Conservation (phyloP, 192 early-diverging fungal species). For the Coemansia sp. region DNA sequence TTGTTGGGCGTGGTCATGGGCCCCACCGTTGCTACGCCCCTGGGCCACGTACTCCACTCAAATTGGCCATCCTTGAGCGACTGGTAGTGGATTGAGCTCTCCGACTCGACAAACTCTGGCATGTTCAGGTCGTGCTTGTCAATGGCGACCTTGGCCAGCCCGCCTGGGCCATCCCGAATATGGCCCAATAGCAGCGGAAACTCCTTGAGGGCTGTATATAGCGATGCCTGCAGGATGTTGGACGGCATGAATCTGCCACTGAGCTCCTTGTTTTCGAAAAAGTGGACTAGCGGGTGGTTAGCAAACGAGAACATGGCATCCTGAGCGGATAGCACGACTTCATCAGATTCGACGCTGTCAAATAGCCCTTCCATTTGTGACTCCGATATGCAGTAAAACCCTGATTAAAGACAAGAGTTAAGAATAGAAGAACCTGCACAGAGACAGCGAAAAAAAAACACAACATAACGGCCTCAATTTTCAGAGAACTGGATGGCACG, state of each 20-base stretch:
- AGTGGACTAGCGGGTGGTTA: slow-evolving; percentile 51
- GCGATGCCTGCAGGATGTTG: slow-evolving; percentile 11
- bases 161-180: slow-evolving; percentile 5
- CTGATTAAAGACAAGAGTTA: not conserved
- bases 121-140: slow-evolving; percentile 36
- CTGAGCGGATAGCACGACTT: slow-evolving; percentile 29
- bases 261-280: slow-evolving; percentile 29
- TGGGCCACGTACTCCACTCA: slow-evolving; percentile 27
- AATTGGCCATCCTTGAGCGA: slow-evolving; percentile 12
- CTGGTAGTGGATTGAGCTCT: slow-evolving; percentile 20
- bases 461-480: not conserved
- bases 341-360: not conserved
- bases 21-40: slow-evolving; percentile 23
- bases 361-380: slow-evolving; percentile 2
- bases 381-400: not conserved
- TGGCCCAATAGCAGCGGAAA: slow-evolving; percentile 42
- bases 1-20: slow-evolving; percentile 17
- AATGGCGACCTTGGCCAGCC: slow-evolving; percentile 12
- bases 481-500: not conserved
- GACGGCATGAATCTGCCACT: slow-evolving; percentile 34
- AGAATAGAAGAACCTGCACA: not conserved
- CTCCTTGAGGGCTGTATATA: slow-evolving; percentile 30
- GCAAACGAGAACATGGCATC: slow-evolving; percentile 36
- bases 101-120: slow-evolving; percentile 39
- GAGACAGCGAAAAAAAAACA: not conserved